Evolutionary conservation across 805 yeast genomes (phyloP), one percentile per base, ranked within the genome.

Genomic region (Barnettozyma salicaria): DNA sequence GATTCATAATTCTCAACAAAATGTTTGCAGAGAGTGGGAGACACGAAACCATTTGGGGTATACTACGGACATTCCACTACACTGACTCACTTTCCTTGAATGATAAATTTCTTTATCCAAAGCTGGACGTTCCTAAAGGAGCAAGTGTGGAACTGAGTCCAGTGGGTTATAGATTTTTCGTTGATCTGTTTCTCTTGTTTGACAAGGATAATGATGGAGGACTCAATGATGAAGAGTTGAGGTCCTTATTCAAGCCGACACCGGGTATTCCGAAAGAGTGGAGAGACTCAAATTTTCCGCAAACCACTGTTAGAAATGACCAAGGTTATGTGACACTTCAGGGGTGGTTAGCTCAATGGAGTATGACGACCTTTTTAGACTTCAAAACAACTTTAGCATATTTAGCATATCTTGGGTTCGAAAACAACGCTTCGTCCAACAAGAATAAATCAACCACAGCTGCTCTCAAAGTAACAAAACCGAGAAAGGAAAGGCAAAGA

Each of bases 311-410:
- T 2, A 75, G 95, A 36, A 89, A 88, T 55, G 96, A 88, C 46
- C 80, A 78, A 44, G 97, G 96, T 0, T 74, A 78, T 55, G 88
- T 92, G 4, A 87, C 97, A 0, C 60, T 92, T 19, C 98, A 94
- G 62, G 98, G 99, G 3, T 92, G 99, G 99, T 63, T 92, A 26
- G 98, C 98, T 0, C 97, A 90, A 53, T 92, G 99, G 99, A 81
- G 90, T 49, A 83, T 92, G 84, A 87, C 96, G 1, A 90, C 97
- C 0, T 88, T 77, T 48, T 63, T 92, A 21, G 95, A 89, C 50
- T 77, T 83, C 54, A 77, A 72, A 48, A 80, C 87, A 1, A 88
- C 97, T 0, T 68, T 92, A 34, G 94, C 87, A 34, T 92, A 90
- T 52, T 61, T 92, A 43, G 95, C 94, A 0, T 86, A 85, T 61